Evolutionary conservation across 768 basidiomycete genomes (phyloP), one percentile per base, ranked within the genome.

Genomic region (Boletus barrowsii): DNA sequence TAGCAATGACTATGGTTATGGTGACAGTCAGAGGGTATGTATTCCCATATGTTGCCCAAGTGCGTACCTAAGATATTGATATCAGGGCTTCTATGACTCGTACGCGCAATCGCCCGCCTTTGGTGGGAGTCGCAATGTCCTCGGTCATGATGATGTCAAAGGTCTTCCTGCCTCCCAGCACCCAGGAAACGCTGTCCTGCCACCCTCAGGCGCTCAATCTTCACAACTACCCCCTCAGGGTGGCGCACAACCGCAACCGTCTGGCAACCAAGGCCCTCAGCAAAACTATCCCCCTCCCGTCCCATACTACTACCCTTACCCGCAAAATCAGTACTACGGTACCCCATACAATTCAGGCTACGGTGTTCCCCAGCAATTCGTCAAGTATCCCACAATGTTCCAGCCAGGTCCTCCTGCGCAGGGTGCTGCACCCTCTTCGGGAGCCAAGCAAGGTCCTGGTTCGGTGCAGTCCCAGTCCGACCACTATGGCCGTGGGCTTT

Each of bases 321-420:
- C 84, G 4, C 87, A 88, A 65, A 86, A 83, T 61, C 87, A 89
- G 62, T 89, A 84, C 70, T 90, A 88, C 58, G 84, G 87, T 45
- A 73, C 80, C 2, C 86, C 88, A 5, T 90, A 90, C 73, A 79
- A 75, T 55, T 87, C 65, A 10, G 76, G 75, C 14, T 80, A 81
- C 53, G 72, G 72, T 42, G 73, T 80, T 11, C 84, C 87, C 8
- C 84, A 87, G 62, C 83, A 83, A 4, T 88, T 84, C 65, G 83
- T 85, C 66, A 87, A 90, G 71, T 90, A 90, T 64, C 87, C 87
- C 2, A 69, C 87, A 30, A 83, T 90, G 72, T 90, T 87, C 76
- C 84, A 85, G 61, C 79, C 83, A 32, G 84, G 82, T 10, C 85
- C 86, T 15, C 85, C 87, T 20, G 83, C 83, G 0, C 86, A 86